Base-by-base conservation (phyloP, 495 filamentous ascomycete species). In the Astrocystis sublimbata region DNA sequence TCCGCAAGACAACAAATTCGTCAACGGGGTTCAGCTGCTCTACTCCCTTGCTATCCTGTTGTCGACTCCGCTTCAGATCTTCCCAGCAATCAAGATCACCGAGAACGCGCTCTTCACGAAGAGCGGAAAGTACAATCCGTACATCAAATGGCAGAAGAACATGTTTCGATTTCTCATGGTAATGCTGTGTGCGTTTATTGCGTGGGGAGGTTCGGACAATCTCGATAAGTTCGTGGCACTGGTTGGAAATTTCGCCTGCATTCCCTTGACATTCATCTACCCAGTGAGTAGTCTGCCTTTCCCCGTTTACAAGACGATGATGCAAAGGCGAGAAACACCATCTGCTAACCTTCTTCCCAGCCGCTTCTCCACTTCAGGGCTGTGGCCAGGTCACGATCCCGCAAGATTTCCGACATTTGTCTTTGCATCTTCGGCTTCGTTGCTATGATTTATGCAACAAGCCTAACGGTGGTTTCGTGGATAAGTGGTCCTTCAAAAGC, bases 81-180 rank as follows among this genome's bases (percentile, higher is more conserved):
- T 97, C 83, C 94, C 94, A 0, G 94, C 94, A 43, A 98, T 98
- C 67, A 87, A 91, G 62, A 89, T 90, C 60, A 88, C 83, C 13
- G 85, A 86, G 68, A 87, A 88, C 36, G 81, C 76, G 21, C 73
- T 85, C 17, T 86, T 86, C 67, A 85, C 83, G 8, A 85, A 88
- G 70, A 96, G 92, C 58, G 94, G 94, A 55, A 98, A 98, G 74
- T 92, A 96, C 73, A 96, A 97, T 73, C 90, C 89, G 1, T 89
- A 86, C 55, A 96, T 98, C 80, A 98, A 98, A 78, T 97, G 93
- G 93, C 88, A 96, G 82, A 98, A 98, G 86, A 98, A 98, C 66
- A 79, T 87, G 56, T 98, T 94, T 79, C 89, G 94, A 35, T 98
- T 97, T 78, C 86, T 92, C 68, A 84, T 97, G 41, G 94, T 98